These are phyloP conservation scores for Phytophthora tentaculata DNA, from an alignment of 352 stramenopile genomes.

Conservation along the genomic window DNA sequence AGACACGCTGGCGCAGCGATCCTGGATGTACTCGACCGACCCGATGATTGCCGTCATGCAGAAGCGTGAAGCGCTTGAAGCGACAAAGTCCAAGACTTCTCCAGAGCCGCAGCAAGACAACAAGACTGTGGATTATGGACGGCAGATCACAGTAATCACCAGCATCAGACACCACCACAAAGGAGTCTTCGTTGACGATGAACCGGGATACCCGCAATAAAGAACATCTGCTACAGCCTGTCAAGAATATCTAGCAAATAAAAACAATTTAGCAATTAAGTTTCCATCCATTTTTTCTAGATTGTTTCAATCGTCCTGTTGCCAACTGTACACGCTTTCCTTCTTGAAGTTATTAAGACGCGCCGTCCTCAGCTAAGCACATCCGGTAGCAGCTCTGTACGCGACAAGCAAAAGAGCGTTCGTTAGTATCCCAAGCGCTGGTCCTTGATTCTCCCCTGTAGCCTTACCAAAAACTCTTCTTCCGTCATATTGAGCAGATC, in stretches of 20 bases:
- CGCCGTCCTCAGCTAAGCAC: conserved; percentile 43
- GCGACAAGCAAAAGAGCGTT: conserved; percentile 7
- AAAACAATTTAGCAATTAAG: conserved; percentile 16
- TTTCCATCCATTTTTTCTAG: conserved; percentile 33
- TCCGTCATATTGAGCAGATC: conserved; percentile 86
- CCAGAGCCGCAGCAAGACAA: conserved; percentile 22
- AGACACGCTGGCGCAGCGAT: conserved; percentile 74
- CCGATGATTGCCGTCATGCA: conserved; percentile 67
- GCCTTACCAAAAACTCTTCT: conserved; percentile 83
- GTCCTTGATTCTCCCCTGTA: too few relatives aligned
- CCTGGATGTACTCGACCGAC: conserved; percentile 81
- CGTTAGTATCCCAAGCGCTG: background rate
- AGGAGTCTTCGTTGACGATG: conserved; percentile 74
- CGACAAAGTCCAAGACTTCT: conserved; percentile 2
- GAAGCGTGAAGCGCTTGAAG: conserved; percentile 28
- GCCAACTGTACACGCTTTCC: conserved; percentile 31
- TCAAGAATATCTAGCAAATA: background rate
- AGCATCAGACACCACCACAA: conserved; percentile 53
- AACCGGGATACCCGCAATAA: conserved; percentile 23
- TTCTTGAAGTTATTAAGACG: conserved; percentile 22
- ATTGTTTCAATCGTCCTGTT: conserved; percentile 2
- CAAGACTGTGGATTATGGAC: conserved; percentile 37
- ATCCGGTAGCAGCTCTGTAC: conserved; percentile 76
- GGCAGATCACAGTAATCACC: conserved; percentile 69
- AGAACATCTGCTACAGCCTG: background rate